Evolutionary conservation across 1,284 basidiomycete species (phyloP), one percentile per base, ranked within the genome.

Genomic region (Wallemia hederae): DNA sequence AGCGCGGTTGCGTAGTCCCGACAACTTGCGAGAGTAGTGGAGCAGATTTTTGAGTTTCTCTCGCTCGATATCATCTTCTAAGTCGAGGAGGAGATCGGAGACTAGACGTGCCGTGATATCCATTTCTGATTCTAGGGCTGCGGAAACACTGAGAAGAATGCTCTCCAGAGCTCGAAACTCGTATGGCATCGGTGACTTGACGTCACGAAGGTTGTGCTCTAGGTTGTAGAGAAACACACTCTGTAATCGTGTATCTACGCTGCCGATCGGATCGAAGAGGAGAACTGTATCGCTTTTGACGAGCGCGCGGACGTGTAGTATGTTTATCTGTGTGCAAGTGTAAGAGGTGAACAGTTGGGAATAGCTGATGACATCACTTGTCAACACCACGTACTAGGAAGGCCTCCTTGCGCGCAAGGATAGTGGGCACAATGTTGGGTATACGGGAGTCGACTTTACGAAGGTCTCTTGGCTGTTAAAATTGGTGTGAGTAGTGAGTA

Each of bases 401-500:
- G 59, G 85, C 87, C 69, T 87, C 82, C 66, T 82, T 81, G 63
- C 92, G 78, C 55, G 86, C 80, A 57, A 98, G 77, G 67, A 97
- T 94, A 34, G 88, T 90, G 28, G 92, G 91, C 17, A 97, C 87
- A 61, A 92, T 78, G 70, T 91, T 94, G 24, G 90, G 89, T 62
- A 91, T 80, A 64, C 89, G 77, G 15, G 86, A 89, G 74, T 97
- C 92, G 66, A 98, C 88, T 74, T 96, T 96, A 62, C 92, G 82
- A 55, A 98, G 76, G 73, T 98, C 92, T 74, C 92, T 83, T 64
- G 89, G 85, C 84, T 96, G 69, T 59, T 67, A 60, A 34, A 22
- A 24, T 28, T 27, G 59, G 34, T 24, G 55, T n/a, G 55, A 22
- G 19, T 15, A 15, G n/a, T 25, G 59, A 61, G 26, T 24, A 39